These are phyloP conservation scores for Leishmania major DNA, from an alignment of 208 protist species.

Conservation along the genomic window DNA sequence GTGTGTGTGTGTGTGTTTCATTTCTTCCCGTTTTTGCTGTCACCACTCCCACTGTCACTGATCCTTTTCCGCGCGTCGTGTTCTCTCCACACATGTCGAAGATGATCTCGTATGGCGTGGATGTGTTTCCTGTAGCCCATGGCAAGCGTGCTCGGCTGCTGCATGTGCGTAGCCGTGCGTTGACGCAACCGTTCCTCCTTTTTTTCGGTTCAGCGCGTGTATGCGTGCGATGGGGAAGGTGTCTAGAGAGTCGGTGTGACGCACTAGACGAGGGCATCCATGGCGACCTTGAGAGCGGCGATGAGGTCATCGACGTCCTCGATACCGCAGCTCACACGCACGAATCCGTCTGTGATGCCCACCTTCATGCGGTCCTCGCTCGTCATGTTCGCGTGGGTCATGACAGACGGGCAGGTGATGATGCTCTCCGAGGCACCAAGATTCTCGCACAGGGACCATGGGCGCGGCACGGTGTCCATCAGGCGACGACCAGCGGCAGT, in stretches of 20 bases:
- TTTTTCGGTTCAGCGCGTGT: not conserved
- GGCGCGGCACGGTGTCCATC: slow-evolving; percentile 84
- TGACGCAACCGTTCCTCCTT: not conserved
- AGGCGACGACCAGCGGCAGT: slow-evolving; percentile 69
- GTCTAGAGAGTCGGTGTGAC: not conserved
- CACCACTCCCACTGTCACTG: not conserved
- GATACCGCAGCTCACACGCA: slow-evolving; percentile 94
- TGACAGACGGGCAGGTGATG: slow-evolving; percentile 95
- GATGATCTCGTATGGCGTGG: not conserved
- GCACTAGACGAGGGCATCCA: slow-evolving; percentile 69
- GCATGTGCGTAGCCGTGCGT: not conserved
- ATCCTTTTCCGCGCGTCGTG: no score
- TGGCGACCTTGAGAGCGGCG: slow-evolving; percentile 83
- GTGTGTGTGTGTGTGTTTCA: not conserved
- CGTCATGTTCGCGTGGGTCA: slow-evolving; percentile 97
- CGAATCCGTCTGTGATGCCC: slow-evolving; percentile 94
- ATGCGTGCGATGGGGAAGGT: not conserved
- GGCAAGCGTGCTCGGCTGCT: not conserved
- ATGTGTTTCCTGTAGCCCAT: not conserved
- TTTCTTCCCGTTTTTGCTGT: not conserved
- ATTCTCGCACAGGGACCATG: slow-evolving; percentile 93
- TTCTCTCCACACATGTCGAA: not conserved
- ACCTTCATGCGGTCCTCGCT: slow-evolving; percentile 90
- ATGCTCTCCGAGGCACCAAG: slow-evolving; percentile 96
- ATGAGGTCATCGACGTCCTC: slow-evolving; percentile 95